Base-by-base conservation (phyloP, 1,139 yeast genomes). In the Sugiyamaella castrensis region DNA sequence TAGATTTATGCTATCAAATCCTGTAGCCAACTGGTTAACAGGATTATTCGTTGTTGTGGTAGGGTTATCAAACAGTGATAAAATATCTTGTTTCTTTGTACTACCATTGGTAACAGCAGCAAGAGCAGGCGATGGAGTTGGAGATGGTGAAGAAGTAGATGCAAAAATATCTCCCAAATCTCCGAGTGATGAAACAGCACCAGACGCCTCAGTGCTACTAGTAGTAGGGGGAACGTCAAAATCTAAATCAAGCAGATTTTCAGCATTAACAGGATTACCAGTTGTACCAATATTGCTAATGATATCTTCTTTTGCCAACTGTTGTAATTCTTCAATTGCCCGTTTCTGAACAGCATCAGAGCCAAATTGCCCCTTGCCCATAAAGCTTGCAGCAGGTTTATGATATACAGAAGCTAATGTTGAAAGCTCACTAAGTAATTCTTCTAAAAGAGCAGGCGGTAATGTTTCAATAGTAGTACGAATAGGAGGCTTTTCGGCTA, bases 401-500 rank as follows among this genome's bases (percentile, higher is more conserved):
- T 87, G 95, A 63, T 88, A 87, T 1, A 92, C 94, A 0, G 97
- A 87, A 19, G 96, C 84, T 55, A 92, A 76, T 2, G 95, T 86
- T 1, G 95, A 84, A 51, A 92, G 71, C 63, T 91, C 96, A n/a
- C 71, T 64, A 37, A 92, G 64, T 53, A 92, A 75, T 52, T 81
- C 84, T 32, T 81, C 80, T 52, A 91, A 75, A 6, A 88, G 74
- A 11, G 73, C 75, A 0, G 89, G 84, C 42, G 87, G 81, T 61
- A 89, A 84, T 15, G 74, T 68, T 43, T 88, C 83, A 40, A 91
- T 80, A 0, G 91, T 84, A 2, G 87, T 77, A 38, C 80, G 78
- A 50, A 91, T 80, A 8, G 82, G 80, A 7, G 96, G 95, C 50
- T 85, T 71, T 53, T 79, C 79, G 9, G 82, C 73, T 51, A 84